Evolutionary conservation across 2,329 filamentous ascomycete genomes (phyloP), one percentile per base, ranked within the genome.

Genomic region (Didymella keratinophila): DNA sequence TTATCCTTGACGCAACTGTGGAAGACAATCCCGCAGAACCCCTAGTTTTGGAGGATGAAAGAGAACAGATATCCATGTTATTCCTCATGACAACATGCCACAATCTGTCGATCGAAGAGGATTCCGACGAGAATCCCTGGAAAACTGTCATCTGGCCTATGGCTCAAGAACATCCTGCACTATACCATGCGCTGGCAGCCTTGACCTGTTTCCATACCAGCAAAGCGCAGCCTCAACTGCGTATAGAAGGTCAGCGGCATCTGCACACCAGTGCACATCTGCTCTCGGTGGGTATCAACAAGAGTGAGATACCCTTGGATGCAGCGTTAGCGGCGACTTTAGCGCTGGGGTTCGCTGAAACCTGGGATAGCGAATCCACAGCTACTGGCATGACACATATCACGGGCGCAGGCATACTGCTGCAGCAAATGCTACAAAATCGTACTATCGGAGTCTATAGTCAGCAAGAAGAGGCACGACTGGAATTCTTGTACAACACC

Each of bases 61-160:
- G 45, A 23, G 61, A 61, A 23, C 49, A 53, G 12, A 66, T 60
- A 32, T 36, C 48, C 8, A 49, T 52, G 52, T 42, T 34, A 89
- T 89, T 67, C 84, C 89, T 67, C 82, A 81, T 60, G 9, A 78
- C 86, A 44, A 90, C 87, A 0, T 89, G 87, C 68, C 85, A 86
- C 8, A 88, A 90, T 43, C 78, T 91, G 18, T 90, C 87, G 0
- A 82, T 90, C 44, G 89, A 89, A 68, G 87, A 90, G 70, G 87
- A 87, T 0, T 79, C 81, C 3, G 82, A 80, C 2, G 86, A 89
- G 64, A 91, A 90, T 65, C 87, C 87, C 2, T 91, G 88, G 88
- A 82, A 86, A 30, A 89, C 82, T 7, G 76, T 88, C 39, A 80
- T 91, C n/a, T 89, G 87, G 86, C 88, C 88, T 0, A 73, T 90